Evolutionary conservation across 78 protist genomes (phyloP), one percentile per base, ranked within the genome.

Genomic region (Polysphondylium violaceum): DNA sequence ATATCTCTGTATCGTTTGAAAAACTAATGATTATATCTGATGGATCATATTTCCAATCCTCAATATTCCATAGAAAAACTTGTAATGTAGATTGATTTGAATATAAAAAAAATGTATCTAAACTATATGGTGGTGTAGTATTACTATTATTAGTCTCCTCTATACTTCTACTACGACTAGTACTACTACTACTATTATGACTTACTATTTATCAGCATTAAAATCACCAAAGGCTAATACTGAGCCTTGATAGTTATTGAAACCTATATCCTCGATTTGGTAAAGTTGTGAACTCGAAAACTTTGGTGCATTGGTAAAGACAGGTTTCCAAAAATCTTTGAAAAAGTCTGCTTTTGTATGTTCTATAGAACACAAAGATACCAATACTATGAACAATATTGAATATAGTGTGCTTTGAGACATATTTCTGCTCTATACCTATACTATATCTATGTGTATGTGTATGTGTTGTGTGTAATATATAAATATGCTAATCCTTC

Each of bases 191-290:
- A 47, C 53, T 12, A 47, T 67, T 43, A n/a, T 67, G 11, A 71
- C 43, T 35, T 59, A 86, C 81, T 76, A 87, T 73, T 76, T 87
- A 58, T 87, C 93, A 4, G 88, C 76, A 87, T 87, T 76, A 33
- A 87, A 87, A 61, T 87, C 93, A 33, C 93, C 93, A 73, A 87
- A 87, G 19, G 93, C 86, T 47, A 68, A 19, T 19, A 87, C 56
- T 35, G 29, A 55, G 23, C 93, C 93, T 68, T 60, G 36, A 55
- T 76, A 87, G 19, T 59, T 73, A 27, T 43, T 33, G 23, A 73
- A 68, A 14, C 87, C 87, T 44, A 87, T 76, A 50, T 71, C 67
- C 9, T 67, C 27, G 23, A 83, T 41, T 8, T 21, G 16, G 58
- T 83, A 83, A 29, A 83, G 33, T 69, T 83, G 71, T 23, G 91